phyloP scores from a whole-genome alignment of 345 rosid genomes.

The Durio zibethinus region DNA sequence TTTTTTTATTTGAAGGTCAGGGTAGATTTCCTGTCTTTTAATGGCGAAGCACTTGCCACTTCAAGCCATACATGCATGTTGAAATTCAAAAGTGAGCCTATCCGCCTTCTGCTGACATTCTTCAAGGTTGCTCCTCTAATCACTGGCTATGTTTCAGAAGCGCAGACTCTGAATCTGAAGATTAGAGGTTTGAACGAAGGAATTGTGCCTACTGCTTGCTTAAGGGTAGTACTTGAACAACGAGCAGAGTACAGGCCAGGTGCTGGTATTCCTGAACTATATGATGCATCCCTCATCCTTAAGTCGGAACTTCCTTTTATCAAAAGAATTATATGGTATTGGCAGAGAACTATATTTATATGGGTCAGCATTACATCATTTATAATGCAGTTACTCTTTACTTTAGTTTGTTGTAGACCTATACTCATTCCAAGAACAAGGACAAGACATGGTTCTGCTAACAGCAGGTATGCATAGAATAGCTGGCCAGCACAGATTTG shows the following conservation, averaged over 20 bases:
- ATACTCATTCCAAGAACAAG: conserved; percentile 54
- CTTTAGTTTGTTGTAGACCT: conserved; percentile 52
- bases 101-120: conserved; percentile 57
- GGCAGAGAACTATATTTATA: conserved; percentile 67
- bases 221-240: conserved; percentile 57
- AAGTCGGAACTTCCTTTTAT: conserved; percentile 57
- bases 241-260: conserved; percentile 62
- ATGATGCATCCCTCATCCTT: conserved; percentile 56
- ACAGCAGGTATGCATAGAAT: conserved; percentile 15
- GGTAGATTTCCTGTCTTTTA: conserved; percentile 57
- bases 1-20: conserved; percentile 58
- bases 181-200: conserved; percentile 58
- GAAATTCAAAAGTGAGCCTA: conserved; percentile 68
- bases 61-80: conserved; percentile 71
- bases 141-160: conserved; percentile 71
- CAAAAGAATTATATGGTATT: conserved; percentile 50
- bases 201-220: conserved; percentile 58
- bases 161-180: conserved; percentile 62
- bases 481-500: conserved; percentile 13
- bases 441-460: conserved; percentile 27
- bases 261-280: conserved; percentile 80
- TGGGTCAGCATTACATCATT: conserved; percentile 54
- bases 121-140: conserved; percentile 65
- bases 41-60: conserved; percentile 60
- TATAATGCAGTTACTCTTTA: conserved; percentile 36